Base-by-base conservation (phyloP, 441 rosid species). In the Mallotus repandus region DNA sequence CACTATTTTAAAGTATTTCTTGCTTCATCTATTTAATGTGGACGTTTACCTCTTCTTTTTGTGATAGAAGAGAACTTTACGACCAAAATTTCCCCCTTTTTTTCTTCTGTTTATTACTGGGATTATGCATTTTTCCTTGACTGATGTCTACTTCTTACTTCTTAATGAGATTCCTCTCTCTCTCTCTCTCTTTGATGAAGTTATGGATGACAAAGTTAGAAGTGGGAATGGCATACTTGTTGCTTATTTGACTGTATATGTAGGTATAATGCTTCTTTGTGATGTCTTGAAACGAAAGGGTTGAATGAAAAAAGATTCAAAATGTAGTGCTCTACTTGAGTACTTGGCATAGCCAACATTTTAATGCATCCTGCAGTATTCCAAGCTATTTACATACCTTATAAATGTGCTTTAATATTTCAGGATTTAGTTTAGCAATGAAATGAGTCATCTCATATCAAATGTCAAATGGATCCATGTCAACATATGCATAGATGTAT, bases 1-100 rank as follows among this genome's bases (percentile, higher is more conserved):
- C 65, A 61, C 72, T 79, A 52, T 54, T 56, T 29, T 53, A 18
- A 63, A 29, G 62, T 61, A 19, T 38, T 69, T 59, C 13, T 55
- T n/a, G 73, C 63, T 63, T 57, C 66, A 46, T 45, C 21, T 69
- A 62, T 55, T 61, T 72, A 22, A 64, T 54, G 21, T 55, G 16
- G 22, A 22, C 43, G 0, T 3, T 66, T 18, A 13, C 19, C 14
- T 22, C 5, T 68, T 21, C 14, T 38, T 57, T 16, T 15, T 66
- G 8, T 57, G 0, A 16, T 7, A 38, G 41, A 13, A 21, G 19
- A 8, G 29, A 46, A 35, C 15, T 55, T 54, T 53, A 38, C 18
- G 11, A 55, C 50, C 38, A 69, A 0, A 0, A 8, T 41, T 9
- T 69, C 72, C 38, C 38, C 55, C 14, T 6, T 48, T 35, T 67